phyloP scores from a whole-genome alignment of 306 rosid genomes.

The Cyclanthera cordifolia region DNA sequence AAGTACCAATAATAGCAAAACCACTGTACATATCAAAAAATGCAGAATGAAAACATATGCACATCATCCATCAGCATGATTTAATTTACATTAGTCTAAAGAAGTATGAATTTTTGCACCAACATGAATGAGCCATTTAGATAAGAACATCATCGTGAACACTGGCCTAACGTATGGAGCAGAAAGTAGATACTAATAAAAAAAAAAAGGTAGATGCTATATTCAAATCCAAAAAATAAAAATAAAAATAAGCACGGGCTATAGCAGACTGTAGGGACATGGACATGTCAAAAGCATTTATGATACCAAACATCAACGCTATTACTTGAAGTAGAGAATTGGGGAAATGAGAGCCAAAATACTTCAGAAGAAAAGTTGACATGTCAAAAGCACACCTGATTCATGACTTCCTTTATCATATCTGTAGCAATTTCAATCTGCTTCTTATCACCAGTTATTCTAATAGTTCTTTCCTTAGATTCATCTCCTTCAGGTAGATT shows the following conservation, averaged over 20 bases:
- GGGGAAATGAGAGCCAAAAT: background rate
- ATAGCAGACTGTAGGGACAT: background rate
- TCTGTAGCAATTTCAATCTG: conserved; percentile 81
- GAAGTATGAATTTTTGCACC: background rate
- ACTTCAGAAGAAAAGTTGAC: conserved; percentile 5
- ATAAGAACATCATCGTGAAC: background rate
- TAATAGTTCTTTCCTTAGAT: conserved; percentile 83
- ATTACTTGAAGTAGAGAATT: background rate
- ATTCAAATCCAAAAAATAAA: background rate
- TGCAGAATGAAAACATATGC: no score
- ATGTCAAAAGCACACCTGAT: conserved; percentile 53
- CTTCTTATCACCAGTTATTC: conserved; percentile 80
- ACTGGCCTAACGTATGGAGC: background rate
- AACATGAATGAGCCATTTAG: background rate
- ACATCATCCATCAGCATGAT: background rate
- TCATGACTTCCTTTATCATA: conserved; percentile 87
- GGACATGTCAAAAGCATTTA: conserved; percentile 1
- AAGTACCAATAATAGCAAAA: background rate
- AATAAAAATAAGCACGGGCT: background rate
- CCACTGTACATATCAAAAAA: background rate
- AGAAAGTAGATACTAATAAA: background rate
- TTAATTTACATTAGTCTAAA: background rate
- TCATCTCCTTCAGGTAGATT: conserved; percentile 89
- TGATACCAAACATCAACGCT: background rate
- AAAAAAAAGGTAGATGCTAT: no score